A percentile compares a stretch with the other conserved stretches of the same genome.
These are phyloP conservation scores for Fusarium verticillioides DNA, from an alignment of 2,329 filamentous ascomycete genomes.

Conservation along the genomic window DNA sequence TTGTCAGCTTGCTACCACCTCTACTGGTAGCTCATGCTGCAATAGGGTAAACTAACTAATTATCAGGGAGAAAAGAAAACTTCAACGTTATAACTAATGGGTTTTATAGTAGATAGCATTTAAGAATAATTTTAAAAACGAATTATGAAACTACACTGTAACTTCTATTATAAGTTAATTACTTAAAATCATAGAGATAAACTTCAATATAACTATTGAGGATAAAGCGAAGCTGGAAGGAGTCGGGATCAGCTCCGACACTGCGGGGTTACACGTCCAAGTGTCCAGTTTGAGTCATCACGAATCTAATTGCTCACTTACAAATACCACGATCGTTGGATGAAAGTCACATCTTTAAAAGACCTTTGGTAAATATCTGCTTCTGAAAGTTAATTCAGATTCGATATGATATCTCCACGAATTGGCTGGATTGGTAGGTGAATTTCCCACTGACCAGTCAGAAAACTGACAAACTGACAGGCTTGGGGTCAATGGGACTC, in stretches of 20 bases:
- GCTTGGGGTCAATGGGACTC: slow-evolving; percentile 63
- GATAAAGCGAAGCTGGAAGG: background rate
- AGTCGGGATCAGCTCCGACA: background rate
- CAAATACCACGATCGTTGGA: rapidly evolving
- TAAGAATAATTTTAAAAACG: rapidly evolving
- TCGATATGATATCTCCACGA: background rate
- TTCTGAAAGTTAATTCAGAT: background rate
- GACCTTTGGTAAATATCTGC: too few species aligned
- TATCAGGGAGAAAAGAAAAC: background rate
- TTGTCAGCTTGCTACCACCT: background rate
- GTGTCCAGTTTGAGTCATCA: background rate
- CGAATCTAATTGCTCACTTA: background rate
- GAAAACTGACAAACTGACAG: slow-evolving; percentile 43
- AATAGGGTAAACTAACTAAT: background rate
- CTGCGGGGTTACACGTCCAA: background rate
- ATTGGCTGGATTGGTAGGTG: slow-evolving; percentile 35
- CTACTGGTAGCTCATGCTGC: background rate
- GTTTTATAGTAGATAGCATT: background rate
- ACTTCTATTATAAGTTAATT: background rate
- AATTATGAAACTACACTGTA: rapidly evolving
- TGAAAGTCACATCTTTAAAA: rapidly evolving
- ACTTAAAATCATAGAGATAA: background rate
- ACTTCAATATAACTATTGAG: background rate
- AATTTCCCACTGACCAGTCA: rapidly evolving
- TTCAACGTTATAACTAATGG: background rate